Base-by-base conservation (phyloP, 495 filamentous ascomycete species). In the Penicillium odoratum region DNA sequence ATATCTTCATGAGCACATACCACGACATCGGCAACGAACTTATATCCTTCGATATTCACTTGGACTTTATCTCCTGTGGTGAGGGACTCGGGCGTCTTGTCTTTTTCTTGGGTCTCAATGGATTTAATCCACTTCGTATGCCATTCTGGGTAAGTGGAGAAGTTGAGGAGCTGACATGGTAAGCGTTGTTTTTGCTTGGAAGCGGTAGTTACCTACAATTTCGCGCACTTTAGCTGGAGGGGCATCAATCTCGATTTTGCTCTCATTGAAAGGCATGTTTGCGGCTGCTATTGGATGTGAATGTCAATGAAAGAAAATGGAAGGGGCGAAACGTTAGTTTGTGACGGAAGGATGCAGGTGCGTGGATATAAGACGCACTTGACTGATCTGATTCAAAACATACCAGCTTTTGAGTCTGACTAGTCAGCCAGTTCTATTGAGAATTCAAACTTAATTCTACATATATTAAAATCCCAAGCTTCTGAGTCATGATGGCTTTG, bases 181-280 rank as follows among this genome's bases (percentile, higher is more conserved):
- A 4, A 18, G 43, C 48, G 52, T 52, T 3, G n/a, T 40, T 26
- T 10, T 0, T 11, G 21, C 16, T 31, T 29, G 33, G 25, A 7
- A 5, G 13, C 11, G 11, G 6, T 15, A 18, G 29, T 21, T 8
- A 64, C 60, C 10, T 66, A 70, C 68, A 31, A 70, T 48, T 45
- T 70, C 68, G 7, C 68, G 68, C 60, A 70, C 68, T 51, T 64
- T 70, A 3, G 65, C 48, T 10, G 68, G 68, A 10, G 65, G 56
- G 5, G 65, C 65, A n/a, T 56, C 60, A 16, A 70, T 70, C 45
- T 70, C 68, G 25, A 70, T 69, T 15, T 51, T 58, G 55, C 61
- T 67, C 33, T 66, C 63, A 51, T 58, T 57, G 38, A 48, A 34
- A 48, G 55, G 50, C 62, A 60, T 64, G 29, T 34, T 44, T 25